These are phyloP conservation scores for Zizania palustris DNA, from an alignment of 202 grass and related monocot genomes.

Conservation along the genomic window DNA sequence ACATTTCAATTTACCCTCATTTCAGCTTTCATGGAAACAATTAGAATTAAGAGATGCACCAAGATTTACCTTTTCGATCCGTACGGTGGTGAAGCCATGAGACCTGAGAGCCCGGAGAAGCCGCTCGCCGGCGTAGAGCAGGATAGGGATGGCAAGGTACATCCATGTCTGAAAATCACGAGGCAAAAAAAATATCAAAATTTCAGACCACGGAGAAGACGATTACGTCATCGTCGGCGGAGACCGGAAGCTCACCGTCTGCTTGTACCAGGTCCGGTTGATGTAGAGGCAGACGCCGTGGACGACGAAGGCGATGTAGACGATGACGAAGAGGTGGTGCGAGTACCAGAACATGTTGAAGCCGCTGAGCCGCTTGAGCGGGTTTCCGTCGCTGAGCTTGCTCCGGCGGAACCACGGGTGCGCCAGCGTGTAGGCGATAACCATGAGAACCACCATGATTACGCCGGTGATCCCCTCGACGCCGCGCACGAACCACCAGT, in stretches of 20 bases:
- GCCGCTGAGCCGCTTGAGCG: conserved; percentile 55
- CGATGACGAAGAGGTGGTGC: conserved; percentile 89
- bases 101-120: conserved; percentile 73
- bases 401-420: conserved; percentile 82
- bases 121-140: conserved; percentile 78
- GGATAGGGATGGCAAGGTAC: conserved; percentile 71
- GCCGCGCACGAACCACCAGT: conserved; percentile 92
- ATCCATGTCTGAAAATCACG: conserved; percentile 78
- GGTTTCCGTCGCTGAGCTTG: conserved; percentile 62
- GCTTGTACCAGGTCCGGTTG: conserved; percentile 74
- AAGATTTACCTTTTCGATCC: conserved; percentile 79
- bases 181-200: not conserved
- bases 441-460: conserved; percentile 84
- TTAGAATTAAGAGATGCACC: no score
- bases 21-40: not conserved
- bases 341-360: conserved; percentile 99
- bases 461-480: conserved; percentile 78
- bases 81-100: conserved; percentile 63
- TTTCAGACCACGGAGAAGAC: not conserved
- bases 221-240: not conserved
- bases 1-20: not conserved
- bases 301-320: conserved; percentile 66
- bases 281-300: conserved; percentile 87
- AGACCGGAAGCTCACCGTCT: conserved; percentile 53
- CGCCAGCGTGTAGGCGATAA: conserved; percentile 67